These are phyloP conservation scores for Stagonosporopsis cucurbitacearum DNA, from an alignment of 2,329 filamentous ascomycete genomes.

Conservation along the genomic window DNA sequence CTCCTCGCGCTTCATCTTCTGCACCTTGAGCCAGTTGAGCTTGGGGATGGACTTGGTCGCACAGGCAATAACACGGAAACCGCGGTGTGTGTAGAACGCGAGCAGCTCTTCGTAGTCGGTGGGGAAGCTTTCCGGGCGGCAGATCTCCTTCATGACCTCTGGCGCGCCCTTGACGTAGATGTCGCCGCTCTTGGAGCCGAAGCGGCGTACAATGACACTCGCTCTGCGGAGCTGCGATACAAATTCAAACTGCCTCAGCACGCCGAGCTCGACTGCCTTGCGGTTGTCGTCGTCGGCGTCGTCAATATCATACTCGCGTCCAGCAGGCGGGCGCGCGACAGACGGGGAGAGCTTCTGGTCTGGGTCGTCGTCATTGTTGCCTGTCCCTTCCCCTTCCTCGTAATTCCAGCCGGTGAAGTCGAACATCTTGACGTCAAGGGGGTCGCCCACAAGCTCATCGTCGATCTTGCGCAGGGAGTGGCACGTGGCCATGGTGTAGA, in stretches of 20 bases:
- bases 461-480: conserved; percentile 90
- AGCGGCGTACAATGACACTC: conserved; percentile 89
- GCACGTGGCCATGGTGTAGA: conserved; percentile 97
- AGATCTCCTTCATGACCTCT: conserved; percentile 95
- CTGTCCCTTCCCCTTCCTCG: conserved; percentile 80
- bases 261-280: conserved; percentile 79
- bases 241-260: conserved; percentile 92
- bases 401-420: conserved; percentile 93
- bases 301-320: conserved; percentile 64
- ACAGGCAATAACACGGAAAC: conserved; percentile 95
- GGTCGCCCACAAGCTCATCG: conserved; percentile 87
- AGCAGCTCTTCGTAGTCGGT: conserved; percentile 88
- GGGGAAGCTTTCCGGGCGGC: conserved; percentile 81
- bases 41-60: conserved; percentile 87
- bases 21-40: conserved; percentile 90
- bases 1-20: conserved; percentile 88
- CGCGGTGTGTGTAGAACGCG: conserved; percentile 90
- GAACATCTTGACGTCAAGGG: conserved; percentile 98
- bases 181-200: conserved; percentile 81
- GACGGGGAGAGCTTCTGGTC: conserved; percentile 85
- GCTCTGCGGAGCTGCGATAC: conserved; percentile 89
- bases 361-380: conserved; percentile 73
- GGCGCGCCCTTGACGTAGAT: conserved; percentile 97
- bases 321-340: conserved; percentile 78
- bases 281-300: conserved; percentile 54